phyloP scores from a whole-genome alignment of 805 yeast species.

The Candida ponderosae region DNA sequence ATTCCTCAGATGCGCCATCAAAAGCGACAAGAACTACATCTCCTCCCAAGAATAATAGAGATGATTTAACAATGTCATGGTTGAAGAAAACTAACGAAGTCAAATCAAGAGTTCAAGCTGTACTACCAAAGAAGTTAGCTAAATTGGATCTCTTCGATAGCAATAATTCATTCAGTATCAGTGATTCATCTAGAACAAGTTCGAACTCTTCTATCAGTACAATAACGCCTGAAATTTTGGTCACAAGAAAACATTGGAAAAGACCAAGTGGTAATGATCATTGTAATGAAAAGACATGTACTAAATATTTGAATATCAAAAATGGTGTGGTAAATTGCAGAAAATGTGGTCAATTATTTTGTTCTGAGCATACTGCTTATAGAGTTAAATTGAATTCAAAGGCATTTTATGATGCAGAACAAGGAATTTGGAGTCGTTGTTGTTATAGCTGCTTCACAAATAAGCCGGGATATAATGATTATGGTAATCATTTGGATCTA shows the following conservation, averaged over 20 bases:
- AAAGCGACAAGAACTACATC: slow-evolving; percentile 5
- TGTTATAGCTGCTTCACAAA: slow-evolving; percentile 53
- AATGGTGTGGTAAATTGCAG: slow-evolving; percentile 64
- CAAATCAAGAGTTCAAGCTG: slow-evolving; percentile 27
- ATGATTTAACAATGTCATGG: slow-evolving; percentile 37
- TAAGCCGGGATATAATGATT: slow-evolving; percentile 46
- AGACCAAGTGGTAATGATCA: slow-evolving; percentile 33
- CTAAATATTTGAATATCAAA: slow-evolving; percentile 35
- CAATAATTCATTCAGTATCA: slow-evolving; percentile 7
- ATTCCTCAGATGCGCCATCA: slow-evolving; percentile 27
- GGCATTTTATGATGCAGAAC: slow-evolving; percentile 36
- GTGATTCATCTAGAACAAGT: slow-evolving; percentile 8
- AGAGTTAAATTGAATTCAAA: slow-evolving; percentile 40
- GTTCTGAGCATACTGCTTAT: slow-evolving; percentile 55
- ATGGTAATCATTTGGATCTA: slow-evolving; percentile 38
- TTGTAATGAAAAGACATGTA: slow-evolving; percentile 37
- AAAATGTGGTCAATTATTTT: slow-evolving; percentile 66
- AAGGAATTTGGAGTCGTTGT: slow-evolving; percentile 64
- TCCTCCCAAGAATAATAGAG: slow-evolving; percentile 12
- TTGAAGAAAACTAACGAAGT: slow-evolving; percentile 30
- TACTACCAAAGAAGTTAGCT: slow-evolving; percentile 28
- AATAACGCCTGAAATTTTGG: slow-evolving; percentile 19
- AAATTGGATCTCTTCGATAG: slow-evolving; percentile 46
- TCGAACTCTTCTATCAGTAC: slow-evolving; percentile 5
- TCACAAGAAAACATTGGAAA: slow-evolving; percentile 52